These are phyloP conservation scores for Brassica cretica DNA, from an alignment of 345 rosid species.

Conservation along the genomic window DNA sequence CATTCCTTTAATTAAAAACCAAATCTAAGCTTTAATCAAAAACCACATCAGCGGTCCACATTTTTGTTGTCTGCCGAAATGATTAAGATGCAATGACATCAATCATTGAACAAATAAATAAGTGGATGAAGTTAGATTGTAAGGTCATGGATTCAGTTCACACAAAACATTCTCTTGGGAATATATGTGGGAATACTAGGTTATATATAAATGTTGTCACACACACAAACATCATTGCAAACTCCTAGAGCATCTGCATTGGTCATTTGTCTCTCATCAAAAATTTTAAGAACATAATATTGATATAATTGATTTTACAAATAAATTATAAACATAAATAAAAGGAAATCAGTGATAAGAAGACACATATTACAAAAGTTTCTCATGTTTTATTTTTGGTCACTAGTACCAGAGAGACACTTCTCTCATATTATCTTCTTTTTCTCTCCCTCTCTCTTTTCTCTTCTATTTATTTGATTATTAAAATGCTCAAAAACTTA, in stretches of 20 bases:
- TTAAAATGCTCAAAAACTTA: too few species aligned
- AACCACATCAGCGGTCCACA: not conserved
- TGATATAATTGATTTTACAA: too few species aligned
- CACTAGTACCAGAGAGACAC: too few species aligned
- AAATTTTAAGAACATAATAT: too few species aligned
- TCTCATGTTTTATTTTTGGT: too few species aligned
- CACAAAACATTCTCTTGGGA: not conserved
- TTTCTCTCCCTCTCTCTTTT: too few species aligned
- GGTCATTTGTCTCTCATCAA: too few species aligned
- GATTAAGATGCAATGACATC: not conserved
- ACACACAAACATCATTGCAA: not conserved
- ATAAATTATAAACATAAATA: too few species aligned
- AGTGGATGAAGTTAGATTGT: not conserved
- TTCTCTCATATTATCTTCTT: too few species aligned
- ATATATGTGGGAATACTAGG: not conserved
- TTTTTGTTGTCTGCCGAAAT: not conserved
- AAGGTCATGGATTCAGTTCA: not conserved
- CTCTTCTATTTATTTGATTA: too few species aligned
- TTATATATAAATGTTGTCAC: not conserved
- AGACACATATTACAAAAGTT: too few species aligned
- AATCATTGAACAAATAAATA: not conserved
- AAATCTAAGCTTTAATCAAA: not conserved
- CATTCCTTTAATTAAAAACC: not conserved
- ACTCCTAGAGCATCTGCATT: not conserved
- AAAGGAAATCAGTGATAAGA: too few species aligned